Conservation (phyloP, 306 rosid genomes). For the Vachellia collinsii region DNA sequence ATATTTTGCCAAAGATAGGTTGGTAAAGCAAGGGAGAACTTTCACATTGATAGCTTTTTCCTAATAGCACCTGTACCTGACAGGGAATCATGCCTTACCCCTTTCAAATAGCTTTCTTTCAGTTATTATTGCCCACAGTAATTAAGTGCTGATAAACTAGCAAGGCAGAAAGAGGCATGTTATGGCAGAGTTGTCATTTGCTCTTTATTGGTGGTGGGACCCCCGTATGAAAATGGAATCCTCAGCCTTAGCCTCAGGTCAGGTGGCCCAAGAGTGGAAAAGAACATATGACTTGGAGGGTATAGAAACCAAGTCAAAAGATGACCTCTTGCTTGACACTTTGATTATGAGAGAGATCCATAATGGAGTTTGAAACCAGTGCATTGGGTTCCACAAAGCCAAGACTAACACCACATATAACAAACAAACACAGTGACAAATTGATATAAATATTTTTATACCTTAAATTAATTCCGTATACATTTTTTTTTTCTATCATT, state of each 20-base stretch:
- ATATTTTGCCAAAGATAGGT: constrained; percentile 40
- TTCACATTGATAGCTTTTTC: constrained; percentile 42
- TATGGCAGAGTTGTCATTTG: constrained; percentile 45
- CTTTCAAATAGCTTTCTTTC: constrained; percentile 36
- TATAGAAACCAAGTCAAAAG: neutral
- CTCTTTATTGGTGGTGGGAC: constrained; percentile 35
- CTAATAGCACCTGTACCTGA: constrained; percentile 60
- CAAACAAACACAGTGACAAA: constrained; percentile 2
- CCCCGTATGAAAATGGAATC: constrained; percentile 33
- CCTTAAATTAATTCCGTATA: neutral
- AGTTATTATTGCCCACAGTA: constrained; percentile 37
- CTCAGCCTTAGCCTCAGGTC: neutral
- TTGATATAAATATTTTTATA: neutral
- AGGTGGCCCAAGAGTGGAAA: constrained; percentile 5
- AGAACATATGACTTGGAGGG: neutral
- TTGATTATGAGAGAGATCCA: constrained; percentile 25
- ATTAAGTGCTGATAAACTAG: constrained; percentile 35
- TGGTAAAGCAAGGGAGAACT: constrained; percentile 38
- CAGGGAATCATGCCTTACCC: constrained; percentile 49
- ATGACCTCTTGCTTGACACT: constrained; percentile 1
- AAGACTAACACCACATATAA: constrained; percentile 13
- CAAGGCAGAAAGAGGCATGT: constrained; percentile 32
- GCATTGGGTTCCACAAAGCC: constrained; percentile 19
- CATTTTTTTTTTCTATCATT: neutral
- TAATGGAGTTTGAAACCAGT: constrained; percentile 1